Base-by-base conservation (phyloP, 805 yeast species). In the Kregervanrija pseudodelftensis region DNA sequence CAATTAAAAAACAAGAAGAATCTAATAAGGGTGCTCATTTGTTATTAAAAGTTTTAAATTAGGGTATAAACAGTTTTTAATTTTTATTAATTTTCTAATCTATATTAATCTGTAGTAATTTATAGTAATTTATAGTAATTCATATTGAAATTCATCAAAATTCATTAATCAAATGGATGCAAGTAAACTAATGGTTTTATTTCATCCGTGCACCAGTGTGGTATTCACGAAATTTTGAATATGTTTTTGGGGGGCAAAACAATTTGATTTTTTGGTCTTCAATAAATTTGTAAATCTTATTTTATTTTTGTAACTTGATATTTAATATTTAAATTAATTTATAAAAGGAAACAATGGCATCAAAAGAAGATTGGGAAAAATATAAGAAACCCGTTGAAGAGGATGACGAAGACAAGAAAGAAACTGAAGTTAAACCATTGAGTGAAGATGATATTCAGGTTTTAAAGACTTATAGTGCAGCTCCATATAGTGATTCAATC, bases 361-460 rank as follows among this genome's bases (percentile, higher is more conserved):
- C 97, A 55, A 93, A 89, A 73, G 93, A 89, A 46, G 95, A 93
- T 66, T 93, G 99, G 99, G 99, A 95, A 63, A 93, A 93, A 65
- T 88, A 87, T 68, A 83, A 81, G 63, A 84, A 93, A 42, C 95
- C 96, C n/a, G 74, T 72, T 38, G 96, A 85, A 53, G 79, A 73
- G 7, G 49, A 36, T 10, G 81, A 74, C 33, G 76, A 70, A 13
- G 72, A 73, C 46, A 71, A 70, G 44, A 70, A 73, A 42, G 88
- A 82, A 41, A 88, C 82, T 47, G 82, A 87, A 54, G 82, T 85
- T 54, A 79, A 76, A 36, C 99, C 99, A 9, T 76, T 93, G 54
- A 76, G 89, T 47, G 99, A 93, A 63, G 96, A 95, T 39, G 99
- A 93, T 65, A 95, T 95, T 63, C 97, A 91, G 67, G 98, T 93